These are phyloP conservation scores for Talaromyces sp. DNA, from an alignment of 2,329 filamentous ascomycete species.

Conservation along the genomic window DNA sequence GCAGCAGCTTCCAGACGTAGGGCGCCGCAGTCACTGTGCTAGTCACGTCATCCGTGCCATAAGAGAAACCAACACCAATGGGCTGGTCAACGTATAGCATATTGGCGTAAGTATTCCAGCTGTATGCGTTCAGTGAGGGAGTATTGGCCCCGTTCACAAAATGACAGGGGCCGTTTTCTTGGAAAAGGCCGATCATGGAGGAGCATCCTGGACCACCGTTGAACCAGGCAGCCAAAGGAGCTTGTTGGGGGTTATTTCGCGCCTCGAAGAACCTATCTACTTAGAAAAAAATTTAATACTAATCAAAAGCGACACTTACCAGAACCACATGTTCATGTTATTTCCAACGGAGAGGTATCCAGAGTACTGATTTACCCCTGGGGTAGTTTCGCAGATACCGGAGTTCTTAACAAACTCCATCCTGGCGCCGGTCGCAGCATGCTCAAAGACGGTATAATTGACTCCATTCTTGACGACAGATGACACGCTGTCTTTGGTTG, in stretches of 20 bases:
- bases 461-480: slow-evolving; percentile 35
- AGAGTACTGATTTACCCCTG: slow-evolving; percentile 55
- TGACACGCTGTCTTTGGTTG: slow-evolving; percentile 39
- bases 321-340: slow-evolving; percentile 36
- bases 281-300: slow-evolving; percentile 53
- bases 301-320: slow-evolving; percentile 53
- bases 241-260: slow-evolving; percentile 29
- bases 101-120: slow-evolving; percentile 60
- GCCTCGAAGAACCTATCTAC: slow-evolving; percentile 54
- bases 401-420: slow-evolving; percentile 52
- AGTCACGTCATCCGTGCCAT: slow-evolving; percentile 34
- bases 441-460: slow-evolving; percentile 48
- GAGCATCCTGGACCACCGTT: slow-evolving; percentile 48
- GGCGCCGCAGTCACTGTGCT: slow-evolving; percentile 53
- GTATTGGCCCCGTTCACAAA: slow-evolving; percentile 41
- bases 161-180: slow-evolving; percentile 46
- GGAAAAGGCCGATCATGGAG: slow-evolving; percentile 38
- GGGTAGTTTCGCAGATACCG: slow-evolving; percentile 56
- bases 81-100: slow-evolving; percentile 68
- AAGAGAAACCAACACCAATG: slow-evolving; percentile 57
- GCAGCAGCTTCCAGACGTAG: slow-evolving; percentile 49
- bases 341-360: slow-evolving; percentile 56
- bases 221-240: slow-evolving; percentile 41
- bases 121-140: slow-evolving; percentile 48
- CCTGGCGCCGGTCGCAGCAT: slow-evolving; percentile 45